These are phyloP conservation scores for Eustoma russellianum DNA, from an alignment of 257 asterid genomes.

Conservation along the genomic window DNA sequence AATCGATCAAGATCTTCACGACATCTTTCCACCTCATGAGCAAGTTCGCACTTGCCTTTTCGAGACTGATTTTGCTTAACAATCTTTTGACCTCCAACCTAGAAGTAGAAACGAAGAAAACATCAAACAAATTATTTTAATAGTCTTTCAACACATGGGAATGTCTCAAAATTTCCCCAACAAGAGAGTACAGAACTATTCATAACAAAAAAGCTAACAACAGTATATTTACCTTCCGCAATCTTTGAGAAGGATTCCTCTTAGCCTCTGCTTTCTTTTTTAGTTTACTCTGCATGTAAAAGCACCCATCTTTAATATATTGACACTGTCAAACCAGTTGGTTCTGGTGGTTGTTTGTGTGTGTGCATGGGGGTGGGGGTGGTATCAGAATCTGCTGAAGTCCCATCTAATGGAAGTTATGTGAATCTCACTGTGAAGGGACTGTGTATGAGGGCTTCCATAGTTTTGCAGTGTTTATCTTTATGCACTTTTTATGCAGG, in stretches of 20 bases:
- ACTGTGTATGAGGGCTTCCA: no score
- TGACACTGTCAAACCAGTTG: no score
- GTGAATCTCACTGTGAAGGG: no score
- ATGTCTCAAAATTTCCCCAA: background rate
- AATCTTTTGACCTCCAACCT: slow-evolving; percentile 46
- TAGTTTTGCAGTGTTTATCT: no score
- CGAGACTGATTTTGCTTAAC: slow-evolving; percentile 35
- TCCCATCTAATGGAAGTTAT: no score
- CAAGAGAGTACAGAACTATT: no score
- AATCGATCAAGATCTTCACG: slow-evolving; percentile 35
- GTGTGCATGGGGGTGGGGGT: no score
- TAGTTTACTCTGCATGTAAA: slow-evolving; percentile 47
- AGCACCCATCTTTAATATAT: no score
- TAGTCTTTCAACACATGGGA: background rate
- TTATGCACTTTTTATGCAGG: no score
- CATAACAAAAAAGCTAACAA: background rate
- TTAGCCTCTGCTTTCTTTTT: slow-evolving; percentile 49
- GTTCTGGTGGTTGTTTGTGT: no score
- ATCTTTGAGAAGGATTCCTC: slow-evolving; percentile 45
- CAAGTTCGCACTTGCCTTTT: slow-evolving; percentile 70
- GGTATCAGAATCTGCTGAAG: no score
- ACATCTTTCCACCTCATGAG: slow-evolving; percentile 40
- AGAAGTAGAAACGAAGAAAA: slow-evolving; percentile 14
- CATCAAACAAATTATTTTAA: no score
- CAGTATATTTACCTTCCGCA: slow-evolving; percentile 42